These are phyloP conservation scores for Cyclotella baltica DNA, from an alignment of 108 stramenopile genomes.

Conservation along the genomic window DNA sequence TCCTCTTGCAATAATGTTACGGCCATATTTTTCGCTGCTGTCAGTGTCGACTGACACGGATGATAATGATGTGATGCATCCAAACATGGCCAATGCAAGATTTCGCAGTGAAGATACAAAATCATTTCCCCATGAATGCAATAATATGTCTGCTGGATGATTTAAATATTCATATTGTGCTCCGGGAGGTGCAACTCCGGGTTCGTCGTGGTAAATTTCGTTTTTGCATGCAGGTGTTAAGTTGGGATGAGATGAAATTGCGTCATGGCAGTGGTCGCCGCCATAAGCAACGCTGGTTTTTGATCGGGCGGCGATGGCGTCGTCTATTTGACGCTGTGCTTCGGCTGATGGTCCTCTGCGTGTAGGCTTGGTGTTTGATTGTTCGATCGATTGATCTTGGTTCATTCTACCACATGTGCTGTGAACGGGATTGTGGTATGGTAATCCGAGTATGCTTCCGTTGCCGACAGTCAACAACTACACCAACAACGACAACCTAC, in stretches of 20 bases:
- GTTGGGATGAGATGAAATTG: neutral
- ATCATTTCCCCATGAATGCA: slow-evolving; percentile 74
- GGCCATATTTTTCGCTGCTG: slow-evolving; percentile 10
- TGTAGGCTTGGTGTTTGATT: neutral
- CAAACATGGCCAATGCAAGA: slow-evolving; percentile 71
- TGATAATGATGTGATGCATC: slow-evolving; percentile 72
- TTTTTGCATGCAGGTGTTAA: neutral
- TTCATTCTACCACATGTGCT: too few relatives aligned
- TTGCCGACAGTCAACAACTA: neutral
- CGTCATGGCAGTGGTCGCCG: neutral
- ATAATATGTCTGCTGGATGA: slow-evolving; percentile 86
- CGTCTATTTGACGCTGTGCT: slow-evolving; percentile 34
- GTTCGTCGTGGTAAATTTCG: neutral
- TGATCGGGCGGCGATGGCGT: slow-evolving; percentile 18
- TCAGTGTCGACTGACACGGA: slow-evolving; percentile 44
- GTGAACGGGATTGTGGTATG: too few relatives aligned
- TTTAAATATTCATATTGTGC: slow-evolving; percentile 65
- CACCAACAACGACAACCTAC: too few relatives aligned
- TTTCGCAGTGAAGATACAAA: slow-evolving; percentile 50
- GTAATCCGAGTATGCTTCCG: too few relatives aligned
- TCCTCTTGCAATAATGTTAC: slow-evolving; percentile 36
- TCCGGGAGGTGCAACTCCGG: slow-evolving; percentile 29
- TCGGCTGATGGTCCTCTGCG: slow-evolving; percentile 22
- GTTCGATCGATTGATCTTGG: neutral
- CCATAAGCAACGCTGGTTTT: neutral